phyloP scores from a whole-genome alignment of 108 stramenopile species.

The Epipyxis sp. region DNA sequence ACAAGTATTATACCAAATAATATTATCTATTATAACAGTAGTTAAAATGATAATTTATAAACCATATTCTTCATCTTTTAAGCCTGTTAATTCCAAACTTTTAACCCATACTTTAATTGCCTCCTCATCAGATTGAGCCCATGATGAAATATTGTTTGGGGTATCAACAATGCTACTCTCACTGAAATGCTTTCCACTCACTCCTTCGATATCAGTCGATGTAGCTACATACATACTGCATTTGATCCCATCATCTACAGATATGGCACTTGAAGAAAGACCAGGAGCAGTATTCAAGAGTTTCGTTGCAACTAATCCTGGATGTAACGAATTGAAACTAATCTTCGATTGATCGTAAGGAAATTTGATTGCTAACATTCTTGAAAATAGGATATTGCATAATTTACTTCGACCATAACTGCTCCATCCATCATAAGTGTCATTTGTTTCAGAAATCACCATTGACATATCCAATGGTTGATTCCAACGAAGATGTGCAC shows the following conservation, averaged over 20 bases:
- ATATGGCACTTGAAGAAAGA: not conserved
- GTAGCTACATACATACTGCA: not conserved
- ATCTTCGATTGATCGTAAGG: not conserved
- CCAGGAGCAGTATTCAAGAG: not conserved
- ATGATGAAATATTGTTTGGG: not conserved
- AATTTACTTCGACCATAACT: slow-evolving; percentile 26
- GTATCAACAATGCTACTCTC: not conserved
- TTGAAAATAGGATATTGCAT: slow-evolving; percentile 10
- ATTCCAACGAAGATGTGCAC: not conserved
- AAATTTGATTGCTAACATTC: not conserved
- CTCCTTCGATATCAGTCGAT: not conserved
- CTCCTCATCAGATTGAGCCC: not conserved
- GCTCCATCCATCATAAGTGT: not conserved
- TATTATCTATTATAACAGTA: too few species aligned
- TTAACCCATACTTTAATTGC: not conserved
- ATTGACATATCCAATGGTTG: not conserved
- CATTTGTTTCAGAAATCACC: not conserved
- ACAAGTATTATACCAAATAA: too few species aligned
- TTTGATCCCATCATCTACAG: not conserved
- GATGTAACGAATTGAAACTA: not conserved
- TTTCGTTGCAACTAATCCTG: not conserved
- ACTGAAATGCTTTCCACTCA: not conserved
- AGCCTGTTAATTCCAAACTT: not conserved
- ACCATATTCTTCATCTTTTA: not conserved
- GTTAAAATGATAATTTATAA: too few species aligned